Percentiles rank a stretch among this genome's conserved stretches.
These are phyloP conservation scores for Penicillium sp. DNA, from an alignment of 2,329 filamentous ascomycete genomes.

Conservation along the genomic window DNA sequence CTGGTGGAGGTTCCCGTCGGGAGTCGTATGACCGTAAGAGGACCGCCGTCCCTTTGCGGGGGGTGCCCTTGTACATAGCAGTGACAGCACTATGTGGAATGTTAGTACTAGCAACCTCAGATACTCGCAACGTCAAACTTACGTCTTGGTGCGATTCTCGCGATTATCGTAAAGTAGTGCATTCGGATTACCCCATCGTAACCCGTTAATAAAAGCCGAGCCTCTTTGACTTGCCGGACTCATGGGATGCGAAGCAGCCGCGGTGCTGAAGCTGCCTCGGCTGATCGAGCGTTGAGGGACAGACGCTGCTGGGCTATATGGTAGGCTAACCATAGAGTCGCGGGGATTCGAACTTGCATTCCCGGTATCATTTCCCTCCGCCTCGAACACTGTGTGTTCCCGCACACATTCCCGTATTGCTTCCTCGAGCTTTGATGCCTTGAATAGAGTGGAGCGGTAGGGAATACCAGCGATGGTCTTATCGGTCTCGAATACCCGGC, in stretches of 20 bases:
- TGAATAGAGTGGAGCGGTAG: slow-evolving; percentile 91
- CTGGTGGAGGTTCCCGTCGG: slow-evolving; percentile 80
- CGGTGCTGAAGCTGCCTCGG: slow-evolving; percentile 77
- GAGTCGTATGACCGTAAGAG: slow-evolving; percentile 93
- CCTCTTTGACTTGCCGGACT: slow-evolving; percentile 54
- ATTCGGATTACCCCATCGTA: slow-evolving; percentile 73
- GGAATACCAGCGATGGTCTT: slow-evolving; percentile 97
- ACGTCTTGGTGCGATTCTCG: slow-evolving; percentile 87
- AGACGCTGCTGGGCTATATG: slow-evolving; percentile 41
- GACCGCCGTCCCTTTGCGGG: slow-evolving; percentile 62
- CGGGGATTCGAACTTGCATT: slow-evolving; percentile 34
- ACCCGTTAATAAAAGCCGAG: slow-evolving; percentile 43
- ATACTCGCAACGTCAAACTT: slow-evolving; percentile 23
- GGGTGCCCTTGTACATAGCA: slow-evolving; percentile 81
- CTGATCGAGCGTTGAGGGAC: slow-evolving; percentile 62
- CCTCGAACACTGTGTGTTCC: slow-evolving; percentile 74
- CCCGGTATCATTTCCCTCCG: slow-evolving; percentile 74
- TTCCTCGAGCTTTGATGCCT: slow-evolving; percentile 91
- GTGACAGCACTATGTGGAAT: slow-evolving; percentile 68
- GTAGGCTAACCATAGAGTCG: slow-evolving; percentile 48
- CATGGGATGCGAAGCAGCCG: slow-evolving; percentile 61
- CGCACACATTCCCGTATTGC: slow-evolving; percentile 85
- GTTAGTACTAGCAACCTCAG: slow-evolving; percentile 15
- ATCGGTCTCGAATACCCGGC: slow-evolving; percentile 93
- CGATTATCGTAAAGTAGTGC: slow-evolving; percentile 82